Conservation (phyloP, 2,329 filamentous ascomycete genomes). For the Stagonosporopsis tanaceti region DNA sequence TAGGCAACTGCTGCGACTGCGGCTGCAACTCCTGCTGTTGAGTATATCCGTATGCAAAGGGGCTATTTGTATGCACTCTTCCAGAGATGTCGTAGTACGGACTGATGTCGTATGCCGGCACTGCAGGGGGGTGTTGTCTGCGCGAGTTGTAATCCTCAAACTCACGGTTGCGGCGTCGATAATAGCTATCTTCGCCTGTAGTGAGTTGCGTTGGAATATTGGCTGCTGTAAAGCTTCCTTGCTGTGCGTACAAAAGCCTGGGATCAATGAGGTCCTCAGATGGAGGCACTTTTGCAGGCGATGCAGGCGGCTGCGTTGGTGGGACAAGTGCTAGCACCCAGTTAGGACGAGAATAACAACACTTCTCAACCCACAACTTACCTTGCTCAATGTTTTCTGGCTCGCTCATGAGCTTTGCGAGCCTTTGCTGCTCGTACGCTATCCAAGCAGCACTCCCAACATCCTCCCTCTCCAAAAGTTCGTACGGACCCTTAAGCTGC, state of each 20-base stretch:
- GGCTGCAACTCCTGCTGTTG: background rate
- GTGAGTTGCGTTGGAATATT: constrained; percentile 5
- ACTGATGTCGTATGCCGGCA: background rate
- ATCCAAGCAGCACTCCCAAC: constrained; percentile 19
- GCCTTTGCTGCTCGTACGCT: constrained; percentile 7
- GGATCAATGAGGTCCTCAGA: constrained; percentile 19
- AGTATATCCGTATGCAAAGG: background rate
- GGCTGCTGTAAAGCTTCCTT: constrained; percentile 15
- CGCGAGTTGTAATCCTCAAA: background rate
- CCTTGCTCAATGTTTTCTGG: background rate
- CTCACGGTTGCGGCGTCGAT: constrained; percentile 10
- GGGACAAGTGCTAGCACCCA: background rate
- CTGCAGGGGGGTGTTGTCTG: background rate
- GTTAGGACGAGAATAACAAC: background rate
- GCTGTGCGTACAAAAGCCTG: constrained; percentile 20
- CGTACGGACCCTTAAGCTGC: constrained; percentile 24
- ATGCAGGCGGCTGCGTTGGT: background rate
- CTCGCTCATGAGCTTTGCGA: background rate
- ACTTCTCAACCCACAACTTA: background rate
- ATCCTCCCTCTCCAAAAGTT: constrained; percentile 16
- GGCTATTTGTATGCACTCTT: background rate
- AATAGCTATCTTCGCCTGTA: constrained; percentile 16
- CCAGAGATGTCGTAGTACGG: background rate
- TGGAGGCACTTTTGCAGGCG: background rate
- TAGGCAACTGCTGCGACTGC: background rate